These are phyloP conservation scores for Sporothrix sp. DNA, from an alignment of 2,329 filamentous ascomycete genomes.

Conservation along the genomic window DNA sequence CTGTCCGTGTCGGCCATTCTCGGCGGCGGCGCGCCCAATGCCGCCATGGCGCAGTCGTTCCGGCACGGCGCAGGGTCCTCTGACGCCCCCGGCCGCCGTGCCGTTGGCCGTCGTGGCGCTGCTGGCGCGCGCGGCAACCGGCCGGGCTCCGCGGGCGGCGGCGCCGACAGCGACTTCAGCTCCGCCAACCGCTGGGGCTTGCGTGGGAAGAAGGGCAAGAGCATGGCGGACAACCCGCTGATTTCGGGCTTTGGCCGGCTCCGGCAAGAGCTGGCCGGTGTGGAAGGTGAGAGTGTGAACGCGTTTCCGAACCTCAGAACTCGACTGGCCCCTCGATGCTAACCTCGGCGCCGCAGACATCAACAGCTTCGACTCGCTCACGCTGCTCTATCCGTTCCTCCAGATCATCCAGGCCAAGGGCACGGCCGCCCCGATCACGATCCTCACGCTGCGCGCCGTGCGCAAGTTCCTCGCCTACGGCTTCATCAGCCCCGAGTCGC, in stretches of 20 bases:
- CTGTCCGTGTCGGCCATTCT: slow-evolving; percentile 94
- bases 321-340: no score
- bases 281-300: slow-evolving; percentile 66
- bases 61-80: slow-evolving; percentile 8
- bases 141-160: slow-evolving; percentile 29
- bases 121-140: slow-evolving; percentile 45
- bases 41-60: slow-evolving; percentile 29
- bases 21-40: slow-evolving; percentile 56
- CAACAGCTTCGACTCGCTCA: slow-evolving; percentile 75
- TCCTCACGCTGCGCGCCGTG: slow-evolving; percentile 82
- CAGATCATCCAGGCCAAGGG: slow-evolving; percentile 95
- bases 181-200: slow-evolving; percentile 84
- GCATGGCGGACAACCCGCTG: slow-evolving; percentile 92
- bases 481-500: slow-evolving; percentile 73
- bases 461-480: slow-evolving; percentile 96
- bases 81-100: slow-evolving; percentile 2
- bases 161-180: slow-evolving; percentile 36
- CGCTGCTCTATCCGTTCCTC: slow-evolving; percentile 84
- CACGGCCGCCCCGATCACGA: slow-evolving; percentile 92
- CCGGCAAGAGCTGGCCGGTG: slow-evolving; percentile 74
- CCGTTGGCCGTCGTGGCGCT: slow-evolving; percentile 4
- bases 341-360: no score
- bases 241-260: slow-evolving; percentile 91
- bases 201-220: slow-evolving; percentile 89
- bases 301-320: no score